Base-by-base conservation (phyloP, 768 basidiomycete species). In the Boletus vinaceobasis region DNA sequence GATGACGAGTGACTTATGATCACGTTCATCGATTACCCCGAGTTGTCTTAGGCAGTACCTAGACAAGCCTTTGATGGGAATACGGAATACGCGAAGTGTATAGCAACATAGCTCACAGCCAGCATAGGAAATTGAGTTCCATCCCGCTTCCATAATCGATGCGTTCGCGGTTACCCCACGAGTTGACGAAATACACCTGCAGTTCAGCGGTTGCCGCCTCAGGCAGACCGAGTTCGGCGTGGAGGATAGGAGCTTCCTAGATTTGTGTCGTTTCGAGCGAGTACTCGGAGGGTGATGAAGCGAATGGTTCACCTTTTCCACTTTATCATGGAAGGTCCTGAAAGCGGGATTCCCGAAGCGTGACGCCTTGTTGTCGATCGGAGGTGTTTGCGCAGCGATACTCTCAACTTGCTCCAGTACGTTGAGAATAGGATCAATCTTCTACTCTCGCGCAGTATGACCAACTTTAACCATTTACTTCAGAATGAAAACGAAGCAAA, bases 61-160 rank as follows among this genome's bases (percentile, higher is more conserved):
- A 64, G 27, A 56, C 19, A 19, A 27, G n/a, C 0, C 51, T n/a
- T 17, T 14, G 32, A 3, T 58, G 11, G 56, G 29, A 32, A 42
- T 26, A 7, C 2, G 44, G 7, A 2, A 27, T 11, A n/a, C 17
- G 0, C 14, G 13, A 33, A 36, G 44, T 32, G 14, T 3, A 9
- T 0, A 46, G 4, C 7, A 6, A 15, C 9, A 21, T 1, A 11
- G 75, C 92, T 60, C 67, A 97, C 95, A 98, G 67, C 94, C 94
- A 98, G 64, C 95, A 98, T 3, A 98, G 56, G 65, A 98, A 99
- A 71, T 98, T 96, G 42, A 98, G 79, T 67, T 99, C 97, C 96
- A 98, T 98, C 14, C 97, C 97, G 63, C 94, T 97, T n/a, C 97
- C 97, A 71, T 99, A 99, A 72, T 99, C 97, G 50, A 99, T 93